phyloP scores from a whole-genome alignment of 1,139 yeast species.

The Geotrichum fermentans region DNA sequence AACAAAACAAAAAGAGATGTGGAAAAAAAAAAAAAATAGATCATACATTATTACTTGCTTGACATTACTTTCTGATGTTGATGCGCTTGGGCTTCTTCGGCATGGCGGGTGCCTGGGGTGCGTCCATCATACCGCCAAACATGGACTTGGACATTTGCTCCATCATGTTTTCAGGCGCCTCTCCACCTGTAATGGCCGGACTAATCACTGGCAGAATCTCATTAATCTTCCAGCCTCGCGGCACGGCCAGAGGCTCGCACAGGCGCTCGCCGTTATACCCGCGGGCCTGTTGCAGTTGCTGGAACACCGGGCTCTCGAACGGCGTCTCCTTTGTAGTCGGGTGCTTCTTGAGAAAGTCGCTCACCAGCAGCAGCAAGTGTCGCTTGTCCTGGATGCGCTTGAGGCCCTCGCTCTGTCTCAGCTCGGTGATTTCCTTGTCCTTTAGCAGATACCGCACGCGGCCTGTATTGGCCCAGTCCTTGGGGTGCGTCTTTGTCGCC shows the following conservation, averaged over 20 bases:
- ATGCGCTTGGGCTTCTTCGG: conserved; percentile 29
- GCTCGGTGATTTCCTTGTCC: conserved; percentile 39
- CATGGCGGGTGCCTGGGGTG: conserved; percentile 21
- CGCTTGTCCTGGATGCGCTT: conserved; percentile 52
- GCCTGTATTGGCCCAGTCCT: conserved; percentile 96
- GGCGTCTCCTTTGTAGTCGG: conserved; percentile 69
- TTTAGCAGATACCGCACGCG: conserved; percentile 70
- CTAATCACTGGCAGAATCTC: conserved; percentile 82
- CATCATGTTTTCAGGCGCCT: conserved; percentile 65
- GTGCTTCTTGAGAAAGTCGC: conserved; percentile 57
- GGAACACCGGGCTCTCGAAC: conserved; percentile 53
- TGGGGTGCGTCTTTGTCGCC: conserved; percentile 87
- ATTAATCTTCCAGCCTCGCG: conserved; percentile 81
- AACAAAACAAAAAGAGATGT: background rate
- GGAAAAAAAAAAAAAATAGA: background rate
- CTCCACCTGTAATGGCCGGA: conserved; percentile 73
- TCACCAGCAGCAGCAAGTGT: conserved; percentile 56
- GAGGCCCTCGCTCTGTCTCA: conserved; percentile 15
- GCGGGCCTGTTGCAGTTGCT: conserved; percentile 43
- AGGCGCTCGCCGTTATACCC: conserved; percentile 43
- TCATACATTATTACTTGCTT: background rate
- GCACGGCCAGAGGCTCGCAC: conserved; percentile 65
- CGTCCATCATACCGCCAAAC: conserved; percentile 32
- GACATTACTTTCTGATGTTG: conserved; percentile 24
- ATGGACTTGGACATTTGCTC: conserved; percentile 39